Evolutionary conservation across 1,139 yeast species (phyloP), one percentile per base, ranked within the genome.

Genomic region (Saccharomyces hybrid): DNA sequence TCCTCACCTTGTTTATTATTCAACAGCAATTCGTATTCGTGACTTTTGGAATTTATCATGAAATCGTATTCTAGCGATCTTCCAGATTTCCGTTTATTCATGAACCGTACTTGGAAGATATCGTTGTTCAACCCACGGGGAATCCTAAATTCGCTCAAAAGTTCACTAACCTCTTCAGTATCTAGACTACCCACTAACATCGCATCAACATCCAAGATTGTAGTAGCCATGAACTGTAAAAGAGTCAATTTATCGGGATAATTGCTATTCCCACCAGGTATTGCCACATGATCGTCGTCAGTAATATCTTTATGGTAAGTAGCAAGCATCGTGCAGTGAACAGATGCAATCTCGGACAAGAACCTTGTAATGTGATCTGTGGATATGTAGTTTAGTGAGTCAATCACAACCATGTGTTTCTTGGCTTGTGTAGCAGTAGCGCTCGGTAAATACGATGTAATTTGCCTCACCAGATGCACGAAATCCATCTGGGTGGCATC

Each of bases 81-180:
- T 0, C 99, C 99, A 0, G 96, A 87, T 64, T 86, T 86, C 55
- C 97, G 78, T 56, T 95, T 77, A 64, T 85, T 87, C 3, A 80
- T 81, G 53, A 93, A 69, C 5, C 73, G 73, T 1, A 84, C 68
- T 51, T 72, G 72, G 65, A 83, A 86, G 0, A 47, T 59, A 0
- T 72, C 57, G 32, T 71, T 72, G 63, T 88, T 84, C 56, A 82
- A 71, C 1, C 76, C 72, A 52, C 76, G 70, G 3, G 88, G 86
- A 32, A 85, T 66, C 51, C 75, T 72, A 51, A 82, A 72, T 26
- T 66, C 69, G n/a, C 72, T 66, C 2, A 81, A 61, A 14, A 71
- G 67, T 9, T 68, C 68, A 13, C 78, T 82, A 25, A 78, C 65
- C 29, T 73, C 78, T 52, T 83, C 86, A n/a, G 79, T 81, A 34